These are phyloP conservation scores for Entophlyctis luteolus DNA, from an alignment of 192 early-diverging fungal species.

Conservation along the genomic window DNA sequence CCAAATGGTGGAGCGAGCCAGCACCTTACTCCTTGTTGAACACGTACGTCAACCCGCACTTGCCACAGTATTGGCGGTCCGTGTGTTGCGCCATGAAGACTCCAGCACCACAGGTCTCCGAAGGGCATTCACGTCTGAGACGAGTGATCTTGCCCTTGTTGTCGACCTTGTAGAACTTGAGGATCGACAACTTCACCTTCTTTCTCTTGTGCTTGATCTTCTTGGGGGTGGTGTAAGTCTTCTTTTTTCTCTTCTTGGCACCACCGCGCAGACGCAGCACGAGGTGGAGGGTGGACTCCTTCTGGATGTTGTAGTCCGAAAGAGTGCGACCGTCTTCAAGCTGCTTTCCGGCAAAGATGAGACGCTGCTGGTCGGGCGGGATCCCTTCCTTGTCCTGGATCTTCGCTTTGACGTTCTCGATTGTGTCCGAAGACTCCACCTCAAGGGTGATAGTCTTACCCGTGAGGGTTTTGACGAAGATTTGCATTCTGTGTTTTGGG, in stretches of 20 bases:
- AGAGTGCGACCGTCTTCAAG: constrained; percentile 71
- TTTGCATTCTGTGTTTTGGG: constrained; percentile 56
- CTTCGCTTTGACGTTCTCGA: constrained; percentile 75
- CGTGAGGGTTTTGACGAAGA: constrained; percentile 75
- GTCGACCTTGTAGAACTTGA: constrained; percentile 99
- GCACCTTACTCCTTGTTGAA: constrained; percentile 70
- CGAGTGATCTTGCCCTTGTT: constrained; percentile 95
- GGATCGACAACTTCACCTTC: constrained; percentile 98
- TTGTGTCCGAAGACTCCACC: constrained; percentile 73
- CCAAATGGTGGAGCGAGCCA: neutral
- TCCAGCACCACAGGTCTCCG: constrained; percentile 93
- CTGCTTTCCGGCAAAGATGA: constrained; percentile 78
- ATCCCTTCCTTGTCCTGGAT: constrained; percentile 80
- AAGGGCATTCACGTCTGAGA: constrained; percentile 98
- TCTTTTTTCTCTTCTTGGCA: constrained; percentile 99
- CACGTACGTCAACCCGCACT: constrained; percentile 93
- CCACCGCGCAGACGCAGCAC: constrained; percentile 63
- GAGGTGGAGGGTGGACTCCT: constrained; percentile 67
- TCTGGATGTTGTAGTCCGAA: constrained; percentile 72
- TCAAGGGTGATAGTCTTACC: constrained; percentile 75
- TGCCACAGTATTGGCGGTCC: constrained; percentile 98
- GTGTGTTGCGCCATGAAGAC: constrained; percentile 98
- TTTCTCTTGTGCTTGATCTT: constrained; percentile 97
- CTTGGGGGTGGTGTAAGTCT: constrained; percentile 99
- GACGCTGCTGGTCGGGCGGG: constrained; percentile 72